These are phyloP conservation scores for Solanum sparsipilum DNA, from an alignment of 257 asterid genomes.

Conservation along the genomic window DNA sequence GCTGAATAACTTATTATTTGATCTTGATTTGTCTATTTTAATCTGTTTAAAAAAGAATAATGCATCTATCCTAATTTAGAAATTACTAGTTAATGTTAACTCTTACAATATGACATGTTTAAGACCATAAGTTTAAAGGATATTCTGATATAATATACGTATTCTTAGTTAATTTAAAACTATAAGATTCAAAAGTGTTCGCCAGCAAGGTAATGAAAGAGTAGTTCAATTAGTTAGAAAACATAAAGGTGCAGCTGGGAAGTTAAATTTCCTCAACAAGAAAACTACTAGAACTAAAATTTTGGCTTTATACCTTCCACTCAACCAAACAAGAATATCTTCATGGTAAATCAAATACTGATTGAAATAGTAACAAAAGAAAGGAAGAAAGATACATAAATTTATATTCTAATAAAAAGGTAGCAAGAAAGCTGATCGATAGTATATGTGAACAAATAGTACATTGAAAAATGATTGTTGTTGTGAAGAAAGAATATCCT, in stretches of 20 bases:
- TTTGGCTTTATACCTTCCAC: background rate
- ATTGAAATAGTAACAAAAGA: background rate
- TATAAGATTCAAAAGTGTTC: background rate
- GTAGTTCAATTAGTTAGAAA: background rate
- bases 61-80: background rate
- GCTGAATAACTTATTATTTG: background rate
- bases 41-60: background rate
- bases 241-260: background rate
- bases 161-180: background rate
- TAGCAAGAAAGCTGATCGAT: background rate
- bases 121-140: background rate
- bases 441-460: background rate
- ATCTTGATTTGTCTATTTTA: background rate
- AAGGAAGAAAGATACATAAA: background rate
- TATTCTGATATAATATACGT: background rate
- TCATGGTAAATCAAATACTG: background rate
- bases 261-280: background rate
- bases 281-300: background rate
- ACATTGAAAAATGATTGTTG: conserved; percentile 39
- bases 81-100: background rate
- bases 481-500: conserved; percentile 34
- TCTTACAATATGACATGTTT: background rate
- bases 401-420: background rate
- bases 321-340: background rate
- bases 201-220: background rate